Evolutionary conservation across 2,329 filamentous ascomycete genomes (phyloP), one percentile per base, ranked within the genome.

Genomic region (Pseudogymnoascus sp.): DNA sequence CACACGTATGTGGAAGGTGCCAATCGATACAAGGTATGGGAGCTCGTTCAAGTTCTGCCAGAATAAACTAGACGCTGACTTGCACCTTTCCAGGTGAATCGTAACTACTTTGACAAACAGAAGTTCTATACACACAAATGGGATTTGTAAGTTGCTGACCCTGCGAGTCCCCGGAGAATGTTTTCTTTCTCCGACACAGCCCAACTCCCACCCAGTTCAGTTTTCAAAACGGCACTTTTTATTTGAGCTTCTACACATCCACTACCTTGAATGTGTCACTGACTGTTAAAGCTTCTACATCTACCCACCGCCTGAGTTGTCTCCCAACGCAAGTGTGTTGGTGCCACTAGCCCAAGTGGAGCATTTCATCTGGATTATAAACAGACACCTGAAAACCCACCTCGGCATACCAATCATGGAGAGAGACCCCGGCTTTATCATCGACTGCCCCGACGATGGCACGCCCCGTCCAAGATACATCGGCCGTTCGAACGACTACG

Each of bases 391-490:
- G 2, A 72, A 75, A 0, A 81, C 80, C 5, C 70, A 74, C 0
- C 78, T 93, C 13, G 74, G 73, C 1, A 84, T 96, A 57, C 89
- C 89, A 0, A 64, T 70, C 1, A 79, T 81, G 0, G 74, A 76
- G 4, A 78, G 79, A 11, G 76, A 80, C 4, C 77, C 79, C 14
- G 84, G 81, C 0, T 88, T 95, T 65, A 74, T 82, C 48, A 74
- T 89, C 64, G 76, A 76, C 8, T 95, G 96, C 71, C 81, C 81
- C 0, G 71, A 83, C 31, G 80, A 83, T 36, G 80, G 81, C 3
- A 84, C 82, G 4, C 86, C 87, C 4, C 79, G 81, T 6, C 92
- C 92, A 3, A 82, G 85, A 45, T 93, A 86, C 70, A 77, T 95
- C 4, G 86, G 87, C 2, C 80, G 78, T 43, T 84, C 82, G 1